phyloP scores from a whole-genome alignment of 805 yeast species.

The Alloascoidea africana region DNA sequence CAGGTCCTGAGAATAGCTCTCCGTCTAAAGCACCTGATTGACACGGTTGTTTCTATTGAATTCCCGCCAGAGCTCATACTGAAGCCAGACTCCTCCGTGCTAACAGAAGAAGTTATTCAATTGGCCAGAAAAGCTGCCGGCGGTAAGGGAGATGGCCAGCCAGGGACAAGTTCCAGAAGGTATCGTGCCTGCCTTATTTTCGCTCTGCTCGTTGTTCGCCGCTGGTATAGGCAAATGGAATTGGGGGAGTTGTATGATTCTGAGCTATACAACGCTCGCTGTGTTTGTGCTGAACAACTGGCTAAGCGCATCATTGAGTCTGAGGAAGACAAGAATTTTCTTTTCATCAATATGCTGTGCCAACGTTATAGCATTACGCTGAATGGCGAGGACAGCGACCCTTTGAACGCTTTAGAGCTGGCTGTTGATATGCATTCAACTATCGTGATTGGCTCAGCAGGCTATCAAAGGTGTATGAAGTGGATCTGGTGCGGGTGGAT shows the following conservation, averaged over 20 bases:
- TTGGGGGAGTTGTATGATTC: constrained; percentile 50
- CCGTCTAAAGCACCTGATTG: constrained; percentile 60
- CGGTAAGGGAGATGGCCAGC: constrained; percentile 47
- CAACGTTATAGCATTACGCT: constrained; percentile 57
- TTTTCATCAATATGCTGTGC: constrained; percentile 64
- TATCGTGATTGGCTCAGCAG: constrained; percentile 60
- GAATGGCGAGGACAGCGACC: constrained; percentile 43
- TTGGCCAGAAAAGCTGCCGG: constrained; percentile 67
- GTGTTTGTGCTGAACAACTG: constrained; percentile 55
- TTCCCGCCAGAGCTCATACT: constrained; percentile 34
- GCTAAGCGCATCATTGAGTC: constrained; percentile 58
- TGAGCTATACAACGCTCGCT: constrained; percentile 42
- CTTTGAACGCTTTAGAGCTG: constrained; percentile 65
- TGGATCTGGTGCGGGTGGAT: constrained; percentile 96
- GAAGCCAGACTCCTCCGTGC: constrained; percentile 39
- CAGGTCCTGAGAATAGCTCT: constrained; percentile 57
- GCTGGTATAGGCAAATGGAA: constrained; percentile 59
- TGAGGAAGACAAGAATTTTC: constrained; percentile 23
- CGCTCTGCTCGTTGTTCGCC: constrained; percentile 57
- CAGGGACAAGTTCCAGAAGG: constrained; percentile 38
- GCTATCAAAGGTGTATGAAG: constrained; percentile 72
- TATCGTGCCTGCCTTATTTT: constrained; percentile 58
- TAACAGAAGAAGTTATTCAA: constrained; percentile 41
- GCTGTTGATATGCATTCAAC: constrained; percentile 81
- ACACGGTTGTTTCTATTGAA: constrained; percentile 54